Percentiles rank a stretch among this genome's conserved stretches.
phyloP scores from a whole-genome alignment of 2,329 filamentous ascomycete genomes.

The Bipolaris bicolor region DNA sequence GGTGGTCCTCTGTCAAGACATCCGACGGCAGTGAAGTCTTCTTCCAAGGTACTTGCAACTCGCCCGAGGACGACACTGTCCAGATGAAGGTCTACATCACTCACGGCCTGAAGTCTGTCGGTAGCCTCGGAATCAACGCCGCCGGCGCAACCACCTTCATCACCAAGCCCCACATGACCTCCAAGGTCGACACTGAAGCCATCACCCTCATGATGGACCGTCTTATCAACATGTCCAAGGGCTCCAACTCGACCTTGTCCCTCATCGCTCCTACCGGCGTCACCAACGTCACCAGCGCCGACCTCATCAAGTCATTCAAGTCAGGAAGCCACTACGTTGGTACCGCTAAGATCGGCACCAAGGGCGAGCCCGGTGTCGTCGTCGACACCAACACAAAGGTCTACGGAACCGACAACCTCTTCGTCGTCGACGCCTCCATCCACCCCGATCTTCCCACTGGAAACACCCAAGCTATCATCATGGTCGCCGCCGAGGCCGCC shows the following conservation, averaged over 20 bases:
- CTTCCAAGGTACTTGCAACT: constrained; percentile 56
- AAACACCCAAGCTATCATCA: constrained; percentile 70
- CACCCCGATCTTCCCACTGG: constrained; percentile 72
- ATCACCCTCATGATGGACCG: constrained; percentile 56
- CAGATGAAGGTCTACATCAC: constrained; percentile 62
- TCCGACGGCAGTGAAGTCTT: constrained; percentile 49
- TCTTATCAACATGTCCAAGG: constrained; percentile 46
- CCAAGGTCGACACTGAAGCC: constrained; percentile 50
- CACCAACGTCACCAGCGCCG: constrained; percentile 50
- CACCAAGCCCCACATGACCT: constrained; percentile 59
- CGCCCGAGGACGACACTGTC: constrained; percentile 43
- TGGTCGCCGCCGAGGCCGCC: constrained; percentile 68
- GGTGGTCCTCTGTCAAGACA: constrained; percentile 55
- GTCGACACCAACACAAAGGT: constrained; percentile 50
- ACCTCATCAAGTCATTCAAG: constrained; percentile 42
- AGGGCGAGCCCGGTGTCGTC: constrained; percentile 52
- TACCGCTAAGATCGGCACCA: constrained; percentile 60
- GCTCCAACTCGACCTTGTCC: constrained; percentile 37
- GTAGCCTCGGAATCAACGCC: constrained; percentile 56
- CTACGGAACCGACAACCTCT: constrained; percentile 52
- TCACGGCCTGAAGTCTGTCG: constrained; percentile 66
- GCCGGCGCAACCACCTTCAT: constrained; percentile 52
- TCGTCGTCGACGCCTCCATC: constrained; percentile 55
- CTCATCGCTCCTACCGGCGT: constrained; percentile 46
- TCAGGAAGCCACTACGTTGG: constrained; percentile 53